Percentiles rank a stretch among this genome's conserved stretches.
These are phyloP conservation scores for Withania somnifera DNA, from an alignment of 305 asterid genomes.

Conservation along the genomic window DNA sequence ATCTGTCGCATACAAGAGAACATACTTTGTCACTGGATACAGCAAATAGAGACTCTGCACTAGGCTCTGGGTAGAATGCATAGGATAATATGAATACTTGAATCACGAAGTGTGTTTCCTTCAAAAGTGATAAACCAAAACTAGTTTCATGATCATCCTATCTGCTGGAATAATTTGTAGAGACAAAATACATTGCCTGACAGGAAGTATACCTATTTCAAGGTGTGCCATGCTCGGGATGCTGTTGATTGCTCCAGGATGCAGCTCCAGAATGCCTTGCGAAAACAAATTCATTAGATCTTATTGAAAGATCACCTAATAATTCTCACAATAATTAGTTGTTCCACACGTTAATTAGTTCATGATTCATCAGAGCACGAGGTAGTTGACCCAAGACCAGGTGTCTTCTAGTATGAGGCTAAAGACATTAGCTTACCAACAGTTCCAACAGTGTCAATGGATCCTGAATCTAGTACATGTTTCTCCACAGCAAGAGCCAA, in stretches of 20 bases:
- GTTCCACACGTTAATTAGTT: background rate
- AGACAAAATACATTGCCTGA: background rate
- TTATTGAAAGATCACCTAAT: background rate
- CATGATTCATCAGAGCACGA: background rate
- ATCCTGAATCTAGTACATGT: conserved; percentile 81
- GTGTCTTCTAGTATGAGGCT: background rate
- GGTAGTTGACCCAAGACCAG: background rate
- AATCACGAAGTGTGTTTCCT: background rate
- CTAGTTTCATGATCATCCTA: background rate
- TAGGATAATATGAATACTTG: background rate
- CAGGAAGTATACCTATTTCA: conserved; percentile 55
- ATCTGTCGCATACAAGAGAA: conserved; percentile 28
- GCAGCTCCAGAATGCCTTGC: conserved; percentile 78
- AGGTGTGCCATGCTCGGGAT: conserved; percentile 90
- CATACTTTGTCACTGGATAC: background rate
- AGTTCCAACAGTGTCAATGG: conserved; percentile 89
- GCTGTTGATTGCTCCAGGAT: conserved; percentile 98
- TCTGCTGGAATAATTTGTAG: background rate
- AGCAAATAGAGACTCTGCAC: background rate
- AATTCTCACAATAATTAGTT: background rate
- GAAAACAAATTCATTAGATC: background rate
- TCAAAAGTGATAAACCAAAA: background rate
- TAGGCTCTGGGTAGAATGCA: background rate
- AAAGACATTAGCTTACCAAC: conserved; percentile 43
- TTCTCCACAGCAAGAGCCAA: conserved; percentile 84